Evolutionary conservation across 1,284 basidiomycete species (phyloP), one percentile per base, ranked within the genome.

Genomic region (Dichomitus squalens): DNA sequence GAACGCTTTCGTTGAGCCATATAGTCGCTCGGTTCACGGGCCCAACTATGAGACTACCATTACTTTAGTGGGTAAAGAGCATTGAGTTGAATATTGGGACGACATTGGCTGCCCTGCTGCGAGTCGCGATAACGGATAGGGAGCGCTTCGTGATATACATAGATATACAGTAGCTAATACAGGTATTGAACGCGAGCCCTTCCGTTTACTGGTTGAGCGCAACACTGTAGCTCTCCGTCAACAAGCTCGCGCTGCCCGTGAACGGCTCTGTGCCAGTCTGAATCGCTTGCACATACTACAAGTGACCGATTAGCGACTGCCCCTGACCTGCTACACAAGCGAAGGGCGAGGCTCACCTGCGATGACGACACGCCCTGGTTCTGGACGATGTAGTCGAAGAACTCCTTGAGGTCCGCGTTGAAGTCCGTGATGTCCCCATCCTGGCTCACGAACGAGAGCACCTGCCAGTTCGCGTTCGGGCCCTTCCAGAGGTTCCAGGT

Each of bases 191-290:
- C 14, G 9, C 21, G 25, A 41, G 12, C 21, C 40, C 23, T 16
- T 25, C 11, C n/a, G 27, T 23, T 57, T 49, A 59, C 16, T 52
- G 51, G 54, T 60, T 58, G 46, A 63, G 40, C 0, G 61, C 53
- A 9, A 71, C 70, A 55, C 60, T 69, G 66, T 63, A 72, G 61
- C 57, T 65, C 50, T 60, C 33, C 31, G 61, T 70, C 36, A 67
- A 40, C 55, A 72, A 64, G 48, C 54, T 64, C 29, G 70, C 70
- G 40, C 58, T 63, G 79, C 87, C 47, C 83, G 88, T 61, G 86
- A 93, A 60, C 83, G 90, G 55, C 78, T 92, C 70, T 85, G 93
- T 31, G 82, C 84, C 43, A 82, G 86, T 69, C 79, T 95, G 49
- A 78, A 85, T 51, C 82, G 82, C 36, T 75, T 95, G 51, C 77